Conservation (phyloP, 2,329 filamentous ascomycete genomes). For the Pseudogymnoascus sp. region DNA sequence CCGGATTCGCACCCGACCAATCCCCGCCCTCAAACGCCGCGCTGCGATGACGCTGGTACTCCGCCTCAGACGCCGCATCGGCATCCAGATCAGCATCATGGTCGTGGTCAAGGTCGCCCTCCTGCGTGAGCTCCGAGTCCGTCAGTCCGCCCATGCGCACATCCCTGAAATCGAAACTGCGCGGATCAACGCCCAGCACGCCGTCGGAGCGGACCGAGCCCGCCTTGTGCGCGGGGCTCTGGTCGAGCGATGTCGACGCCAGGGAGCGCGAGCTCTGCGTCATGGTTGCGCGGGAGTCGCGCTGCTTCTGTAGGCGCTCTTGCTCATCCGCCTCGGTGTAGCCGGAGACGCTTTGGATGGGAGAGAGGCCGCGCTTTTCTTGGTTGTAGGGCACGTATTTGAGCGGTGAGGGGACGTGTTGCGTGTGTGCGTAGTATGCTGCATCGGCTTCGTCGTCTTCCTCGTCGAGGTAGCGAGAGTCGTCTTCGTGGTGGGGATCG, state of each 20-base stretch:
- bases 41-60: slow-evolving; percentile 34
- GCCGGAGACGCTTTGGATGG: slow-evolving; percentile 86
- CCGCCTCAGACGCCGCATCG: slow-evolving; percentile 28
- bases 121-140: slow-evolving; percentile 39
- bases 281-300: slow-evolving; percentile 42
- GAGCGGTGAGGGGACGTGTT: slow-evolving; percentile 55
- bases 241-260: slow-evolving; percentile 38
- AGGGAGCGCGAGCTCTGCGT: slow-evolving; percentile 50
- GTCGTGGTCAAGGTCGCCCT: not conserved
- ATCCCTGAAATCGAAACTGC: slow-evolving; percentile 28
- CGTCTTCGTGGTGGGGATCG: slow-evolving; percentile 17
- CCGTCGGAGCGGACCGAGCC: slow-evolving; percentile 43
- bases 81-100: slow-evolving; percentile 14
- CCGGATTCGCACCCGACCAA: slow-evolving; percentile 44
- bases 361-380: slow-evolving; percentile 67
- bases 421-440: slow-evolving; percentile 31
- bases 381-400: slow-evolving; percentile 62
- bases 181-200: slow-evolving; percentile 22
- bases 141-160: slow-evolving; percentile 28
- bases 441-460: slow-evolving; percentile 35
- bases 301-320: slow-evolving; percentile 38
- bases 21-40: slow-evolving; percentile 47
- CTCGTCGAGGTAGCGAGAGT: slow-evolving; percentile 24
- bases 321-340: slow-evolving; percentile 65
- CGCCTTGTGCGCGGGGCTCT: slow-evolving; percentile 35